Conservation (phyloP, 148 eudicot species). For the Chenopodium album region DNA sequence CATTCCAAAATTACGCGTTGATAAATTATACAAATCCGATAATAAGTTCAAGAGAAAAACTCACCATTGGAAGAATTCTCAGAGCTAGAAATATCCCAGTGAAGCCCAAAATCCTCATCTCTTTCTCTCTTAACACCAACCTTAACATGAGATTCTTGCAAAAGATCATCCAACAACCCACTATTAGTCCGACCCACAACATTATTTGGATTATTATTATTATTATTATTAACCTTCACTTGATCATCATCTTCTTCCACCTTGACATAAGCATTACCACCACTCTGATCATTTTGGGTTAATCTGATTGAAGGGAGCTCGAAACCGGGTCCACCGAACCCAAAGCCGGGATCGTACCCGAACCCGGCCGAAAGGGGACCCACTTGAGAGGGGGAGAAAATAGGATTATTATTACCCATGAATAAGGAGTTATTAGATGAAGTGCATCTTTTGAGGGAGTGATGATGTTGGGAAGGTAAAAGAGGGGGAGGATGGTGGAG, state of each 20-base stretch:
- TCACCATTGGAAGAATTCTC: slow-evolving; percentile 55
- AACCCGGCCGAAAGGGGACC: slow-evolving; percentile 16
- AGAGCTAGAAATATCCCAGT: slow-evolving; percentile 45
- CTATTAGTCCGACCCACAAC: slow-evolving; percentile 42
- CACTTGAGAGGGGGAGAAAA: slow-evolving; percentile 20
- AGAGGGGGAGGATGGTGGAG: slow-evolving; percentile 22
- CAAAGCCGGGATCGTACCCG: slow-evolving; percentile 20
- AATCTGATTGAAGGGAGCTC: slow-evolving; percentile 88
- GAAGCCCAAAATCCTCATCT: slow-evolving; percentile 26
- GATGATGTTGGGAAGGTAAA: slow-evolving; percentile 24
- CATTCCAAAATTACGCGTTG: too few relatives aligned
- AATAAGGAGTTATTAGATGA: neutral
- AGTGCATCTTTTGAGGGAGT: slow-evolving; percentile 12
- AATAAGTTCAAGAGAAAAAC: neutral
- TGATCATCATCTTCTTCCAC: slow-evolving; percentile 20
- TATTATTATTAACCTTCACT: slow-evolving; percentile 23
- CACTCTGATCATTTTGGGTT: slow-evolving; percentile 18
- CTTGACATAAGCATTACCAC: neutral
- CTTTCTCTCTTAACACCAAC: slow-evolving; percentile 26
- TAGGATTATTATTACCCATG: slow-evolving; percentile 16
- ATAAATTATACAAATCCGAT: too few relatives aligned
- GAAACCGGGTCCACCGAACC: slow-evolving; percentile 14
- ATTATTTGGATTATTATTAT: neutral
- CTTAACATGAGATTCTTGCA: slow-evolving; percentile 60
- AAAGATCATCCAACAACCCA: slow-evolving; percentile 71